Percentiles rank a stretch among this genome's conserved stretches.
These are phyloP conservation scores for Rhizophagus clarus DNA, from an alignment of 192 early-diverging fungal species.

Conservation along the genomic window DNA sequence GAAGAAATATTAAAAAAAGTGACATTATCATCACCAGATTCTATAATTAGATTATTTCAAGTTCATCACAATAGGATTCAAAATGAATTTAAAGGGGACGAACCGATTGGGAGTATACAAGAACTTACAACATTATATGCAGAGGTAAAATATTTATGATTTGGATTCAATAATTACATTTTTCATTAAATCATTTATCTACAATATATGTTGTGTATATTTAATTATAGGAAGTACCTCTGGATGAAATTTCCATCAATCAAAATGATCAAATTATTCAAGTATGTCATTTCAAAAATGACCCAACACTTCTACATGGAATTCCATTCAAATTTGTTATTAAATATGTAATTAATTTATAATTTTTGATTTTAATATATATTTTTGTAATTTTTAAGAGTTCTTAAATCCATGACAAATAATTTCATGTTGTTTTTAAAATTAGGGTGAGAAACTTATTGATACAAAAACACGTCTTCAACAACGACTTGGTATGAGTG, in stretches of 20 bases:
- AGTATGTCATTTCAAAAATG: slow-evolving; percentile 56
- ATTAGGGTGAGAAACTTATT: slow-evolving; percentile 65
- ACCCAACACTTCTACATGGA: slow-evolving; percentile 67
- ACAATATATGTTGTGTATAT: neutral
- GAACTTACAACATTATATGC: slow-evolving; percentile 57
- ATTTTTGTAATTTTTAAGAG: no score
- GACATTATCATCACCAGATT: slow-evolving; percentile 44
- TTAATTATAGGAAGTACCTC: slow-evolving; percentile 41
- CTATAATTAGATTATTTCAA: slow-evolving; percentile 61
- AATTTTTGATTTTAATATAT: neutral
- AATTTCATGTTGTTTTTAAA: no score
- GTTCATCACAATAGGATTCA: slow-evolving; percentile 51
- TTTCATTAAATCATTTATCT: no score
- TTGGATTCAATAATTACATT: no score
- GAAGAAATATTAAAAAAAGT: slow-evolving; percentile 54
- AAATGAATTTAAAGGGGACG: slow-evolving; percentile 42
- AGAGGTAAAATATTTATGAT: slow-evolving; percentile 41
- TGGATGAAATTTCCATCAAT: slow-evolving; percentile 34
- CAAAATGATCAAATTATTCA: no score
- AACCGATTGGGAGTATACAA: slow-evolving; percentile 51
- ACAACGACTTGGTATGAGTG: slow-evolving; percentile 70
- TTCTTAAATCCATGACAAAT: no score
- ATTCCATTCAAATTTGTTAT: slow-evolving; percentile 83
- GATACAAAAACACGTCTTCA: slow-evolving; percentile 79
- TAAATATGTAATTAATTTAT: slow-evolving; percentile 38